Evolutionary conservation across 306 rosid species (phyloP).

Genomic region (Citrullus amarus): DNA sequence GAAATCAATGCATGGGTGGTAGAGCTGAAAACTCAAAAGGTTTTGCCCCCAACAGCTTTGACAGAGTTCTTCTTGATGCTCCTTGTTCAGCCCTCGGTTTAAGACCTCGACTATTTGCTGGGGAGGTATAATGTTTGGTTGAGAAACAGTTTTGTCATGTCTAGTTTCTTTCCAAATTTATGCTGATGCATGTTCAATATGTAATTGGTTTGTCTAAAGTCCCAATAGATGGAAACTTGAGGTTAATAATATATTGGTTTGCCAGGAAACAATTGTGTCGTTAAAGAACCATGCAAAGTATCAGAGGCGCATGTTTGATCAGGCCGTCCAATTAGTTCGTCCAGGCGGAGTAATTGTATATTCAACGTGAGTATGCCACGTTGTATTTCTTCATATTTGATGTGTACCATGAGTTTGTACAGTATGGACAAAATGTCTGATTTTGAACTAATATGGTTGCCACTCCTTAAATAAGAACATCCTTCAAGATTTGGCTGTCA

Average conservation of each 20-base stretch:
- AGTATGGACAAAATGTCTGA: not conserved
- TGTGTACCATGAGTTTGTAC: not conserved
- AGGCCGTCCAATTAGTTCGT: conserved; percentile 79
- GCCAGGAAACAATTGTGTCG: conserved; percentile 68
- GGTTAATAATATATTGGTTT: conserved; percentile 12
- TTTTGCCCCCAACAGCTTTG: conserved; percentile 77
- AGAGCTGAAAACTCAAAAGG: conserved; percentile 73
- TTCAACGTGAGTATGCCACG: conserved; percentile 64
- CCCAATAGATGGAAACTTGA: not conserved
- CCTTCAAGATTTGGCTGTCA: not conserved
- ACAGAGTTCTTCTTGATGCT: conserved; percentile 95
- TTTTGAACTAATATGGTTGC: not conserved
- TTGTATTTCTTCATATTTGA: not conserved
- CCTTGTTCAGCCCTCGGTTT: conserved; percentile 97
- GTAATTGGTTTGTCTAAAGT: not conserved
- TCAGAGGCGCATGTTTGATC: conserved; percentile 86
- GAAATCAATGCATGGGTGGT: conserved; percentile 65
- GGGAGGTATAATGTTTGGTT: conserved; percentile 37
- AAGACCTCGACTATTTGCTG: conserved; percentile 85
- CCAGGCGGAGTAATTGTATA: conserved; percentile 81
- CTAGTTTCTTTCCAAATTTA: not conserved
- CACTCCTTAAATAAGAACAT: not conserved
- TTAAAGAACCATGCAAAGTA: conserved; percentile 65
- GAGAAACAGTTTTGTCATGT: not conserved
- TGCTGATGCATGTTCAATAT: not conserved